Base-by-base conservation (phyloP, 2,329 filamentous ascomycete species). In the Fusarium sp. region DNA sequence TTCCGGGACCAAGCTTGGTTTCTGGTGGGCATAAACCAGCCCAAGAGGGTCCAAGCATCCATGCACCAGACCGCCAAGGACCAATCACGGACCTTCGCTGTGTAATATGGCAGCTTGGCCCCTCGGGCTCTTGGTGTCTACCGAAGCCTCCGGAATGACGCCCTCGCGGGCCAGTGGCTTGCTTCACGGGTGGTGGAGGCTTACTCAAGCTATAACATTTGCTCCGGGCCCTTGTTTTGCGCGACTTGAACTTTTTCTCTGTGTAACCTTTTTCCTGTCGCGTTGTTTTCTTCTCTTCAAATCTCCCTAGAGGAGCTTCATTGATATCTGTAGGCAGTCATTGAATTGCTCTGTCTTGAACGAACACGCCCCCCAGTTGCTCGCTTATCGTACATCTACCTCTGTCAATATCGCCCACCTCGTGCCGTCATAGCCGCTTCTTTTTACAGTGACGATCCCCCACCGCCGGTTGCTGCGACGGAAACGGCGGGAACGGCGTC, bases 101-200 rank as follows among this genome's bases (percentile, higher is more conserved):
- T 72, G 62, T 74, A 67, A 74, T 72, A 31, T 35, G 34, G 31
- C 67, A 75, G 47, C 5, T 50, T 47, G 20, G 20, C n/a, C 8
- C 8, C 62, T 34, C 24, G 45, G 40, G 42, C 34, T 38, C 45
- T 50, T 54, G 31, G 16, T 31, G 34, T 67, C 37, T 72, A 72
- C 72, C 72, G 72, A 75, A 73, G 40, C 38, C 66, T 73, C 72
- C 72, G 72, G 66, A 62, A 72, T 73, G 71, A 73, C 71, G 71
- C 71, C 38, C 59, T 64, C 71, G 50, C 66, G 40, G 59, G 42
- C 69, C 59, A 31, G 40, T 42, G 60, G 67, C 40, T 40, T 38
- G 63, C 62, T 65, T 70, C 40, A 59, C 56, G 56, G 20, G 31
- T 40, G 56, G 34, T 59, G 56, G 56, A 58, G 54, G 54, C 54